A percentile compares a stretch with the other conserved stretches of the same genome.
These are phyloP conservation scores for Kwoniella botswanensis DNA, from an alignment of 768 basidiomycete genomes.

Conservation along the genomic window DNA sequence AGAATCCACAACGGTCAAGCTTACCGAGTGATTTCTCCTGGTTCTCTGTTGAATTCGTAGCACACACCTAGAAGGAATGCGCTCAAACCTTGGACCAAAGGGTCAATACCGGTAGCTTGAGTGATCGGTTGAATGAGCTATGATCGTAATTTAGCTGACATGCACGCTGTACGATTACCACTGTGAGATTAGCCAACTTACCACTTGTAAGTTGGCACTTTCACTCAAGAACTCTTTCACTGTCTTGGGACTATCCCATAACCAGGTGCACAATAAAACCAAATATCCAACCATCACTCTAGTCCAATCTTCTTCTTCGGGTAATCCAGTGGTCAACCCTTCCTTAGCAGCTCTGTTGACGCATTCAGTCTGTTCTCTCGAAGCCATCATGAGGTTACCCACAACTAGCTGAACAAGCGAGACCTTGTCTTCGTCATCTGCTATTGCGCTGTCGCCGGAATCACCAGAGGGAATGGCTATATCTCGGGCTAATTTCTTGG, in stretches of 20 bases:
- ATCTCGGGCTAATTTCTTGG: constrained; percentile 60
- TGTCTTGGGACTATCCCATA: constrained; percentile 91
- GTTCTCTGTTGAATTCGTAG: constrained; percentile 95
- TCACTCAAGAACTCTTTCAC: constrained; percentile 85
- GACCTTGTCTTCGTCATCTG: constrained; percentile 64
- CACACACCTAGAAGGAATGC: constrained; percentile 90
- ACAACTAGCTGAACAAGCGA: constrained; percentile 80
- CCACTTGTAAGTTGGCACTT: constrained; percentile 86
- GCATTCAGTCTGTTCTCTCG: constrained; percentile 66
- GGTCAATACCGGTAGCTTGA: constrained; percentile 82
- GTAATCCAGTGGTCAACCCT: constrained; percentile 58
- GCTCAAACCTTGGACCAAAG: constrained; percentile 84
- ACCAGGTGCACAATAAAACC: constrained; percentile 82
- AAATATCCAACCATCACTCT: constrained; percentile 84
- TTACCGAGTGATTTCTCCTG: constrained; percentile 92
- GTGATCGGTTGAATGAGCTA: constrained; percentile 95
- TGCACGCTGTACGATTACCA: background rate
- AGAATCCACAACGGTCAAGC: constrained; percentile 30
- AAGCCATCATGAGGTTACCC: constrained; percentile 85
- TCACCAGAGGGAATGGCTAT: constrained; percentile 54
- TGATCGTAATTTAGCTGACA: constrained; percentile 23
- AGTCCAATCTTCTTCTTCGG: constrained; percentile 86
- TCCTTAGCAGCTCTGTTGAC: constrained; percentile 67
- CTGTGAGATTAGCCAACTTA: constrained; percentile 61
- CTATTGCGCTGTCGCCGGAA: constrained; percentile 44